phyloP scores from a whole-genome alignment of 2,329 filamentous ascomycete species.

The Hortaea werneckii region DNA sequence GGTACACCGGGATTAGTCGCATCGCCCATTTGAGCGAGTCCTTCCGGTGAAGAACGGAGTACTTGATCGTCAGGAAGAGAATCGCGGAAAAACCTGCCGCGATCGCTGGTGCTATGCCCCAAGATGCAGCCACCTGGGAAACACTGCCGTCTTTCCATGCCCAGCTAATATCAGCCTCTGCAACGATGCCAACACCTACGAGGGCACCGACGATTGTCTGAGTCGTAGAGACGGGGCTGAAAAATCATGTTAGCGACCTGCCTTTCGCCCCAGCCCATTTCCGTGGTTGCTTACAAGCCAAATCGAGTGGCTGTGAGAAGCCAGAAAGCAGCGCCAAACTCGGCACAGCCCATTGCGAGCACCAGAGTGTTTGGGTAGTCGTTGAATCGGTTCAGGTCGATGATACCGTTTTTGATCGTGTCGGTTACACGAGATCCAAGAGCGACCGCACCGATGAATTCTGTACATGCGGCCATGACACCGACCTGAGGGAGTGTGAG shows the following conservation, averaged over 20 bases:
- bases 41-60: constrained; percentile 36
- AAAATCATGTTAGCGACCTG: too few species aligned
- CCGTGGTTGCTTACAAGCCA: constrained; percentile 28
- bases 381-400: constrained; percentile 39
- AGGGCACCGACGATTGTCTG: constrained; percentile 41
- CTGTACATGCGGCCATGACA: constrained; percentile 37
- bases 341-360: constrained; percentile 29
- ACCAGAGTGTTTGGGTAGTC: constrained; percentile 43
- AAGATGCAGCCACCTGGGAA: constrained; percentile 22
- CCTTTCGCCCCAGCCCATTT: too few species aligned
- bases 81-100: constrained; percentile 36
- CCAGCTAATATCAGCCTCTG: constrained; percentile 24
- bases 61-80: constrained; percentile 39
- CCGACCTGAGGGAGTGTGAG: constrained; percentile 42
- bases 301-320: constrained; percentile 44
- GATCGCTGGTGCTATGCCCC: constrained; percentile 35
- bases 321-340: constrained; percentile 39
- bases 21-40: constrained; percentile 40
- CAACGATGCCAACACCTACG: constrained; percentile 36
- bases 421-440: constrained; percentile 44
- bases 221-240: constrained; percentile 45
- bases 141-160: constrained; percentile 31
- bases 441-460: constrained; percentile 42
- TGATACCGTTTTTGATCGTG: constrained; percentile 51
- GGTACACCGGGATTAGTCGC: constrained; percentile 38